A percentile compares a stretch with the other conserved stretches of the same genome.
phyloP scores from a whole-genome alignment of 352 stramenopile genomes.

The Phytophthora rubi region DNA sequence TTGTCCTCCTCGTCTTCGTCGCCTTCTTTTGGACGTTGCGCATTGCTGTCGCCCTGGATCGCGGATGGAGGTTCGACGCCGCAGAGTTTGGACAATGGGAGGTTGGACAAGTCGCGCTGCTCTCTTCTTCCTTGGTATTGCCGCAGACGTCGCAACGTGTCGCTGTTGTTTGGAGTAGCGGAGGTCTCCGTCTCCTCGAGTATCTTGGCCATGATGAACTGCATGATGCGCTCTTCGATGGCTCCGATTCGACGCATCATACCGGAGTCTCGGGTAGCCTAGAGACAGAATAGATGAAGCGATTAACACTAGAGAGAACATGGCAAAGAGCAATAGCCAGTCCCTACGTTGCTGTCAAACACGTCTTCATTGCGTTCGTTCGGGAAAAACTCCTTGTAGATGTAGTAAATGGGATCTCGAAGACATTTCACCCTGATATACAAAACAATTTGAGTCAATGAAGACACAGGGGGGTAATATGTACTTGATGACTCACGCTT shows the following conservation, averaged over 20 bases:
- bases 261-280: slow-evolving; percentile 24
- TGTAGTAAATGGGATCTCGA: slow-evolving; percentile 59
- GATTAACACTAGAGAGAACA: neutral
- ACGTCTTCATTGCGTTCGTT: slow-evolving; percentile 44
- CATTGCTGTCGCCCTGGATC: slow-evolving; percentile 11
- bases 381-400: slow-evolving; percentile 60
- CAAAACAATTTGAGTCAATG: neutral
- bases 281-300: neutral
- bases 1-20: slow-evolving; percentile 31
- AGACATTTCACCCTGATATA: slow-evolving; percentile 51
- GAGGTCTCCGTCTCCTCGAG: slow-evolving; percentile 48
- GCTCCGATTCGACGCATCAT: slow-evolving; percentile 56
- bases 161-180: slow-evolving; percentile 36
- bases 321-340: too few species aligned
- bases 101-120: slow-evolving; percentile 12
- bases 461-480: neutral
- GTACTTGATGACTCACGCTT: slow-evolving; percentile 43
- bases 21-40: slow-evolving; percentile 13
- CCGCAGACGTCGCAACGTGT: slow-evolving; percentile 55
- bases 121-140: slow-evolving; percentile 51
- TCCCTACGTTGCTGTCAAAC: slow-evolving; percentile 49
- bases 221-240: slow-evolving; percentile 72
- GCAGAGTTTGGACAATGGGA: neutral
- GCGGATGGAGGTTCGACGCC: slow-evolving; percentile 38
- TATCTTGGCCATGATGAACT: slow-evolving; percentile 68